Conservation (phyloP, 345 rosid species). For the Euphorbia lathyris region DNA sequence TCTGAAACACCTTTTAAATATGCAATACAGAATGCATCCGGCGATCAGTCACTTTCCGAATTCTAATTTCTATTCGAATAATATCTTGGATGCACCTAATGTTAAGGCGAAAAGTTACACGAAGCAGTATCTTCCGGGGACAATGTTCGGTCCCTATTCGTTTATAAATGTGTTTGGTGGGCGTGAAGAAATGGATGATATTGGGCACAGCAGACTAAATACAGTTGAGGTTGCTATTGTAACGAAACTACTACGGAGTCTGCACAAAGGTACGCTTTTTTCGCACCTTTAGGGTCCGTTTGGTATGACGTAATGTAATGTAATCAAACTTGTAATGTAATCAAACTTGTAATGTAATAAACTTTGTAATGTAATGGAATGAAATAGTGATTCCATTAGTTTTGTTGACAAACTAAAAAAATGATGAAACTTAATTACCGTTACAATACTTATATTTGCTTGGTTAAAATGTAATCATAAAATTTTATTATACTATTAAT, state of each 20-base stretch:
- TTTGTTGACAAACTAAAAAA: too few relatives aligned
- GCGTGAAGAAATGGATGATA: slow-evolving; percentile 31
- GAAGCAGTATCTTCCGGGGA: slow-evolving; percentile 30
- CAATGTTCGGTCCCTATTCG: slow-evolving; percentile 48
- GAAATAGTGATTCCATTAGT: too few relatives aligned
- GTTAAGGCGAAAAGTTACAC: slow-evolving; percentile 17
- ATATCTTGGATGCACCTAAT: slow-evolving; percentile 43
- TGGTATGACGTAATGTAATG: too few relatives aligned
- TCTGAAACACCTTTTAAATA: slow-evolving; percentile 44
- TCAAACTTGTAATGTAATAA: too few relatives aligned
- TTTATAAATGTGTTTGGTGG: slow-evolving; percentile 45
- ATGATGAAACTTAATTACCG: too few relatives aligned
- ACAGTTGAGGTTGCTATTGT: slow-evolving; percentile 47
- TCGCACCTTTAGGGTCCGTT: not conserved
- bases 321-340: too few relatives aligned
- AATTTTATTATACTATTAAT: too few relatives aligned
- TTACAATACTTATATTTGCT: too few relatives aligned
- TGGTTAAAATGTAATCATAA: too few relatives aligned
- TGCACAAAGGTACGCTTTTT: slow-evolving; percentile 37
- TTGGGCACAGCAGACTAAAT: slow-evolving; percentile 34
- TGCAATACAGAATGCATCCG: slow-evolving; percentile 85
- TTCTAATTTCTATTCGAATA: slow-evolving; percentile 39
- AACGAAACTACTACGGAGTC: slow-evolving; percentile 26
- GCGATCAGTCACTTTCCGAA: slow-evolving; percentile 61
- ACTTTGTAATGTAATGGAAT: too few relatives aligned